A percentile compares a stretch with the other conserved stretches of the same genome.
Conservation (phyloP, 345 rosid species). For the Laguncularia racemosa region DNA sequence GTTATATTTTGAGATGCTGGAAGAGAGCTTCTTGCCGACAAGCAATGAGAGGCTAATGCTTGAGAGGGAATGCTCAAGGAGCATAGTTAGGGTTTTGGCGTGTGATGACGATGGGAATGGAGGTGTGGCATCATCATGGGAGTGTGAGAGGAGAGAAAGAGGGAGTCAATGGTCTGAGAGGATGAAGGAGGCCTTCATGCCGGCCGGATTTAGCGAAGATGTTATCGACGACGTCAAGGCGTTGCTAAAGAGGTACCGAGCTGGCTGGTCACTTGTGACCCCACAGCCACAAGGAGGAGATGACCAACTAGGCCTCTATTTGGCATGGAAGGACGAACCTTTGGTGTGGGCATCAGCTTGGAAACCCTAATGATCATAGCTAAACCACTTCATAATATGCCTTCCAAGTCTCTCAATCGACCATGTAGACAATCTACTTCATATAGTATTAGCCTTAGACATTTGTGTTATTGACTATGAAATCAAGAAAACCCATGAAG, state of each 20-base stretch:
- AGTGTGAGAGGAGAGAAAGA: constrained; percentile 54
- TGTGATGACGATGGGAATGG: constrained; percentile 20
- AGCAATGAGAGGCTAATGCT: constrained; percentile 66
- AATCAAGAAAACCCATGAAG: too few species aligned
- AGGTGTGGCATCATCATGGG: constrained; percentile 14
- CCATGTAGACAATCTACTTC: too few species aligned
- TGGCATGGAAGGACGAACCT: constrained; percentile 68
- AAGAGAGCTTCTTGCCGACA: constrained; percentile 51
- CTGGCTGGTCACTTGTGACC: constrained; percentile 45
- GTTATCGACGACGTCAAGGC: constrained; percentile 68
- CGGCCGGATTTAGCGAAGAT: constrained; percentile 48
- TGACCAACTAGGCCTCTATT: constrained; percentile 33
- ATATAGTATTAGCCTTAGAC: too few species aligned
- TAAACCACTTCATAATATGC: too few species aligned
- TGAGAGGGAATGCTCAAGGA: constrained; percentile 63
- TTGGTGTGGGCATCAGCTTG: constrained; percentile 74
- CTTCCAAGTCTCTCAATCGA: too few species aligned
- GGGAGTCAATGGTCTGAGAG: constrained; percentile 53
- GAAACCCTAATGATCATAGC: constrained; percentile 47
- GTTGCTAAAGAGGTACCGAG: constrained; percentile 53
- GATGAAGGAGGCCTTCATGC: constrained; percentile 29
- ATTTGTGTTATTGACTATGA: too few species aligned
- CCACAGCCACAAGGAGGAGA: constrained; percentile 24
- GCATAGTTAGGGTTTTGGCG: constrained; percentile 66
- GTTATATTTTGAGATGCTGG: constrained; percentile 60